Base-by-base conservation (phyloP, 441 rosid genomes). In the Adansonia grandidieri region DNA sequence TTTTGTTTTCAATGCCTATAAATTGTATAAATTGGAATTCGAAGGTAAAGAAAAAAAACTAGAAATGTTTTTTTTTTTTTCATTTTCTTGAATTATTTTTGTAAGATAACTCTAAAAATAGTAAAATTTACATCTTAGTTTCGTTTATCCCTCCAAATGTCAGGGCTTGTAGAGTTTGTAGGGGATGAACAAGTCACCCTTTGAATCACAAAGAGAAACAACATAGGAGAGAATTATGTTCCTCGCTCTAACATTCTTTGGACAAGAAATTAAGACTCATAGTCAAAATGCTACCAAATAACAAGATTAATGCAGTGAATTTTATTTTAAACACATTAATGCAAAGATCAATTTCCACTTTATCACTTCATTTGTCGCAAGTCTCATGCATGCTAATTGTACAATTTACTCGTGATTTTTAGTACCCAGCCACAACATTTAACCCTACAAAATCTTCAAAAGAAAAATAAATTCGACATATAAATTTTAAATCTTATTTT, bases 111-210 rank as follows among this genome's bases (percentile, higher is more conserved):
- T 32, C 37, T 32, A 32, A 32, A 32, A 32, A 32, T 32, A 32
- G 37, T 32, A 32, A 32, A 32, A 1, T 32, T 32, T 32, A 32
- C 37, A 32, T 32, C 37, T 32, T 32, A 1, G 37, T 32, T 32
- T 32, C 37, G 37, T 32, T 32, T 32, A 1, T 32, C 37, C 2
- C 37, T 32, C 37, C 63, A 58, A 58, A 58, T 58, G 63, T 58
- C 8, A 9, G 63, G 63, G 63, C 63, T 32, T 58, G 8, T 58
- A 19, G 63, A 58, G 20, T 24, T 58, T 58, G 20, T 58, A 58
- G 63, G 63, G 20, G 11, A 58, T 24, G 79, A 79, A 79, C 4
- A 70, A 37, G 69, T 48, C 70, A 20, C 11, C 56, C 2, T 65
- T 75, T 75, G 62, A 20, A 51, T 58, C 62, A 20, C 63, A 45